A percentile compares a stretch with the other conserved stretches of the same genome.
These are phyloP conservation scores for Theileria luwenshuni DNA, from an alignment of 169 alveolate species.

Conservation along the genomic window DNA sequence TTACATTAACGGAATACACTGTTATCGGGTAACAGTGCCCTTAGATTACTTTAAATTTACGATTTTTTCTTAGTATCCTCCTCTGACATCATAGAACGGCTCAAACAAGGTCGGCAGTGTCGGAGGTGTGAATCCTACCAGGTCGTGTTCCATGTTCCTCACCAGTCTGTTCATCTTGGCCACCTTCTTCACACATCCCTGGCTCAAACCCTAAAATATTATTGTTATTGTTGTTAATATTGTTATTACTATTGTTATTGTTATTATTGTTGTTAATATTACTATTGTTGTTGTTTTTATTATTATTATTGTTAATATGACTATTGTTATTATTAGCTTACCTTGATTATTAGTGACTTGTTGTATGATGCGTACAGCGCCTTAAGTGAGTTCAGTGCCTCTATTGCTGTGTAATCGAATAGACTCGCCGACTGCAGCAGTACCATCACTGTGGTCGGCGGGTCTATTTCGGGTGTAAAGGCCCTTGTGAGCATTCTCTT, in stretches of 20 bases:
- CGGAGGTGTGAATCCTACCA: slow-evolving; percentile 80
- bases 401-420: slow-evolving; percentile 83
- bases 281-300: not conserved
- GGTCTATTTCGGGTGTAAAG: slow-evolving; percentile 78
- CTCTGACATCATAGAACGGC: slow-evolving; percentile 23
- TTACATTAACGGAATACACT: too few species aligned
- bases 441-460: slow-evolving; percentile 76
- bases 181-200: slow-evolving; percentile 83
- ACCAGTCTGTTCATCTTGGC: slow-evolving; percentile 82
- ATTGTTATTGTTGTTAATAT: too few species aligned
- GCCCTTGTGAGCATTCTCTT: slow-evolving; percentile 77
- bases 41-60: too few species aligned
- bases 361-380: slow-evolving; percentile 62
- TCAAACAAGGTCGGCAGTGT: slow-evolving; percentile 75
- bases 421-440: slow-evolving; percentile 75
- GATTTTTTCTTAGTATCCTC: not conserved
- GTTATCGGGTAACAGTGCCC: too few species aligned
- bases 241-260: too few species aligned
- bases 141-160: slow-evolving; percentile 80
- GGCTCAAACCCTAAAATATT: slow-evolving; percentile 79
- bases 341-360: slow-evolving; percentile 70
- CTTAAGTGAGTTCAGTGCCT: slow-evolving; percentile 77
- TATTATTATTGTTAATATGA: not conserved
- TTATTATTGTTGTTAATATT: not conserved
- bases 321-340: slow-evolving; percentile 4